Conservation (phyloP, 768 basidiomycete species). For the Leucosporidium yakuticum region DNA sequence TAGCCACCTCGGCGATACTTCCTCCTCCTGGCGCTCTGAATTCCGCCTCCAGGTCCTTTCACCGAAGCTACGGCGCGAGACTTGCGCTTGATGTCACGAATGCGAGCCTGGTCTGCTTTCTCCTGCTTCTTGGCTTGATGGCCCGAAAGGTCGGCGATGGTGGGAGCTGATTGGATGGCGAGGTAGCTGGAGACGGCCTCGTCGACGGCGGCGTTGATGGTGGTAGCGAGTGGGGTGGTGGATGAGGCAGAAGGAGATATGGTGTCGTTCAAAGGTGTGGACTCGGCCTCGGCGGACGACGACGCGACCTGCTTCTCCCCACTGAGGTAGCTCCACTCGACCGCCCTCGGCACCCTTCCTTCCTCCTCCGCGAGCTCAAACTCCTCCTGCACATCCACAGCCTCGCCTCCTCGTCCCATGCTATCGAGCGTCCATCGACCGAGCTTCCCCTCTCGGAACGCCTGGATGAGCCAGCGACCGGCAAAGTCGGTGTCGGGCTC, state of each 20-base stretch:
- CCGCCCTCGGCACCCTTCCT: neutral
- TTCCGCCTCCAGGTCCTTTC: neutral
- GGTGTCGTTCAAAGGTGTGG: neutral
- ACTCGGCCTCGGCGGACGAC: neutral
- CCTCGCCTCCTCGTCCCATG: slow-evolving; percentile 30
- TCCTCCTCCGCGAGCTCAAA: neutral
- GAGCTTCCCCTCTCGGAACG: slow-evolving; percentile 62
- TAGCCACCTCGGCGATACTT: slow-evolving; percentile 2
- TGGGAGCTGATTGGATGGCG: slow-evolving; percentile 7
- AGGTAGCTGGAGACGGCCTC: slow-evolving; percentile 1
- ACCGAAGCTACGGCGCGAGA: neutral
- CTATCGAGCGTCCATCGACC: slow-evolving; percentile 39
- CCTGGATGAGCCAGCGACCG: slow-evolving; percentile 71
- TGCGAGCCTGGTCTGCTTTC: slow-evolving; percentile 24
- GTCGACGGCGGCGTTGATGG: slow-evolving; percentile 13
- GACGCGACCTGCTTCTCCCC: too few species aligned
- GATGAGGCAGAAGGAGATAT: neutral
- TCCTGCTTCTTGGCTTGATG: slow-evolving; percentile 27
- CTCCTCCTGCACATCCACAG: slow-evolving; percentile 7
- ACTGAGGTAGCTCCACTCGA: neutral
- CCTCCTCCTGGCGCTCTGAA: neutral
- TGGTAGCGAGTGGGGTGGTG: neutral
- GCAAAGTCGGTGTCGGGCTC: slow-evolving; percentile 64
- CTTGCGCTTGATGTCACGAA: slow-evolving; percentile 24
- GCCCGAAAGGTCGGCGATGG: slow-evolving; percentile 18